Percentiles rank a stretch among this genome's conserved stretches.
Conservation (phyloP, 2,329 filamentous ascomycete genomes). For the Diaporthe velutina region DNA sequence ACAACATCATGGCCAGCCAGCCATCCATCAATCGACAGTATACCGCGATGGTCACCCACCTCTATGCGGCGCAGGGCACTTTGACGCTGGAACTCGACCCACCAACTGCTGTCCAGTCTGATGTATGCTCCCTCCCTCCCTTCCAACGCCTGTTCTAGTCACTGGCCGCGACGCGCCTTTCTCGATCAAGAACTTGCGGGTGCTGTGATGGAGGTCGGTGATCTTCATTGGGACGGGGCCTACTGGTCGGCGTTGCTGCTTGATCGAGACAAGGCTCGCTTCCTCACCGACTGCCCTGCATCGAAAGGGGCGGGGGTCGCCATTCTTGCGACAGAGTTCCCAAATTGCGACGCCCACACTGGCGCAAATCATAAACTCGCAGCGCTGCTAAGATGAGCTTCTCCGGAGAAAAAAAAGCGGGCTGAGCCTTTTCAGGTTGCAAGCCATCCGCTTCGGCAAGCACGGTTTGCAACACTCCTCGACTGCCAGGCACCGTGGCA, state of each 20-base stretch:
- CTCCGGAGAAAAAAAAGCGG: slow-evolving; percentile 31
- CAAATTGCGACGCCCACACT: slow-evolving; percentile 36
- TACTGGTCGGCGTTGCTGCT: slow-evolving; percentile 53
- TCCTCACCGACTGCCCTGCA: slow-evolving; percentile 41
- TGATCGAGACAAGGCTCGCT: slow-evolving; percentile 50
- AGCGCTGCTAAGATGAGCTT: slow-evolving; percentile 35
- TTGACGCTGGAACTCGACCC: slow-evolving; percentile 25
- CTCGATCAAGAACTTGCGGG: slow-evolving; percentile 51
- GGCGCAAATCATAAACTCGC: slow-evolving; percentile 34
- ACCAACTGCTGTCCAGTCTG: slow-evolving; percentile 31
- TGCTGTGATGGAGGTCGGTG: slow-evolving; percentile 49
- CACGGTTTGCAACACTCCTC: slow-evolving; percentile 42
- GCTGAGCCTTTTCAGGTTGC: slow-evolving; percentile 33
- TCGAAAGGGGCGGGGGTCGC: slow-evolving; percentile 36
- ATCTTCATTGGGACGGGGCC: slow-evolving; percentile 53
- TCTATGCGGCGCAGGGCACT: slow-evolving; percentile 13
- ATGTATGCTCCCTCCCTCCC: slow-evolving; percentile 18
- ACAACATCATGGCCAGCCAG: slow-evolving; percentile 25
- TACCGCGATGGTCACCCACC: background rate
- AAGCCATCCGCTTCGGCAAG: slow-evolving; percentile 43
- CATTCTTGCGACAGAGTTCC: slow-evolving; percentile 36
- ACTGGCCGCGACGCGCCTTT: slow-evolving; percentile 44
- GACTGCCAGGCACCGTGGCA: slow-evolving; percentile 29
- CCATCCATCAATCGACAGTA: slow-evolving; percentile 5
- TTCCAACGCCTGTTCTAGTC: slow-evolving; percentile 37